phyloP scores from a whole-genome alignment of 441 rosid species.

The Gossypium laxum region DNA sequence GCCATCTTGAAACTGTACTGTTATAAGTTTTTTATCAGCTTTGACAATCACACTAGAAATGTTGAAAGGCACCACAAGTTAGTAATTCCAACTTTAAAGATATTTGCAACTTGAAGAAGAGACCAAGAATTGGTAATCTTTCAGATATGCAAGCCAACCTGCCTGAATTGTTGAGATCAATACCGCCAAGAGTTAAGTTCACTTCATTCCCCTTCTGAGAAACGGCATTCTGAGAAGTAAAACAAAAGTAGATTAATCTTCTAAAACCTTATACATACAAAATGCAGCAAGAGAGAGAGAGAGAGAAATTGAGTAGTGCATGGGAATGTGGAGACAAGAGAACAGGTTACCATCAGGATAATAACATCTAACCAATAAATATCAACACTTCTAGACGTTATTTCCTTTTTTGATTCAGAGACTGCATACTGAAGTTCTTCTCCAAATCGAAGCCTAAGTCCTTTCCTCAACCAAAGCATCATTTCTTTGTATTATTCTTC shows the following conservation, averaged over 20 bases:
- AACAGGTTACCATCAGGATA: not conserved
- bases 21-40: constrained; percentile 89
- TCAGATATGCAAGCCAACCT: constrained; percentile 71
- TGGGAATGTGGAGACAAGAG: not conserved
- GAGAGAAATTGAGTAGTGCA: not conserved
- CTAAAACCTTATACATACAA: constrained; percentile 8
- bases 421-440: not conserved
- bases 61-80: constrained; percentile 22
- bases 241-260: constrained; percentile 19
- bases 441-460: not conserved
- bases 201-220: constrained; percentile 85
- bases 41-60: constrained; percentile 80
- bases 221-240: constrained; percentile 56
- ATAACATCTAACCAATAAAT: not conserved
- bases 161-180: constrained; percentile 99
- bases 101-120: constrained; percentile 15
- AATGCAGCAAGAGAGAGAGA: not conserved
- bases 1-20: constrained; percentile 91
- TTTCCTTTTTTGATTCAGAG: not conserved
- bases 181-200: constrained; percentile 93
- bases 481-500: not conserved
- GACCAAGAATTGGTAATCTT: constrained; percentile 15
- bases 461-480: not conserved
- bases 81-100: constrained; percentile 22
- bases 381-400: not conserved